Conservation (phyloP, 768 basidiomycete species). For the Mycena pura region DNA sequence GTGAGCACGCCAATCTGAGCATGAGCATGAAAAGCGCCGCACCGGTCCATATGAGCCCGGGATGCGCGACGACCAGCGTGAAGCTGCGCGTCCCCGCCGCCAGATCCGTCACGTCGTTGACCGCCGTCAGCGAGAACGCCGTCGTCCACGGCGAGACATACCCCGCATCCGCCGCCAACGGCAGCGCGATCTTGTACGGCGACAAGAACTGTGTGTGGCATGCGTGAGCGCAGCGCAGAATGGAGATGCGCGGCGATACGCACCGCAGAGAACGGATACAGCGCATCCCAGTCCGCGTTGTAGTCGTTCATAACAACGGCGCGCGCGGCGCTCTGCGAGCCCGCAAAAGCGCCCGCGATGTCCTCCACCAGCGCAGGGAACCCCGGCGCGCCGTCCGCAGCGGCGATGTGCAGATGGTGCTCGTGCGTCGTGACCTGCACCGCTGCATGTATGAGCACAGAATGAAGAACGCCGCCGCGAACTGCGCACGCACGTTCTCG, state of each 20-base stretch:
- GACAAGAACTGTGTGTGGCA: conserved; percentile 70
- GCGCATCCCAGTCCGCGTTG: conserved; percentile 87
- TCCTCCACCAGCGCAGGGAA: conserved; percentile 65
- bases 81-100: conserved; percentile 70
- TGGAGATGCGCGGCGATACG: conserved; percentile 27
- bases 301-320: conserved; percentile 72
- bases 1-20: not conserved
- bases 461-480: not conserved
- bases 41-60: conserved; percentile 89
- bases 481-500: conserved; percentile 75
- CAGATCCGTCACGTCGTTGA: conserved; percentile 62
- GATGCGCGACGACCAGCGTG: conserved; percentile 75
- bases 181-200: conserved; percentile 79
- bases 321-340: conserved; percentile 43
- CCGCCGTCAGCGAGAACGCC: conserved; percentile 61
- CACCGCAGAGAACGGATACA: conserved; percentile 84
- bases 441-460: not conserved
- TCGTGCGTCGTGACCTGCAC: conserved; percentile 72
- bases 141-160: conserved; percentile 59
- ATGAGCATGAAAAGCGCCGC: conserved; percentile 24
- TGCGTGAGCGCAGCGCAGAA: not conserved
- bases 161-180: conserved; percentile 48
- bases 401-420: conserved; percentile 80
- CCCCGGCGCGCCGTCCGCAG: conserved; percentile 84
- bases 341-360: conserved; percentile 69